Evolutionary conservation across 805 yeast species (phyloP).

Genomic region (Starmerella geochares): DNA sequence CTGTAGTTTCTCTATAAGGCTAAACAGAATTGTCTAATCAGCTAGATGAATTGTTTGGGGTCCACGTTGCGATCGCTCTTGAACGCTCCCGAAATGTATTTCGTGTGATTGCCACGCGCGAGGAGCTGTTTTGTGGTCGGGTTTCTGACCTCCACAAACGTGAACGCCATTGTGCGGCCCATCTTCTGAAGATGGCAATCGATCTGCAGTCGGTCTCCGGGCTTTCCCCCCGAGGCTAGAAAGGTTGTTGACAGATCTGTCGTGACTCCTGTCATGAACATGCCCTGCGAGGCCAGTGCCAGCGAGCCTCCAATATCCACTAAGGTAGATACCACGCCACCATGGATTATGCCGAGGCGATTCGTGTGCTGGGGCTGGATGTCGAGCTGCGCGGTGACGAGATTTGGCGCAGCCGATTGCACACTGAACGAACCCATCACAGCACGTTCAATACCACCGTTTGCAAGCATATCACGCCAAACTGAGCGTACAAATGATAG

Average conservation of each 20-base stretch:
- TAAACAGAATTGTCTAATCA: too few species aligned
- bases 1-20: too few species aligned
- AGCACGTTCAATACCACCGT: constrained; percentile 25
- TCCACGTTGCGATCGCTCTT: constrained; percentile 28
- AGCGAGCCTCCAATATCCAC: constrained; percentile 40
- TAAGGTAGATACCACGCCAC: constrained; percentile 35
- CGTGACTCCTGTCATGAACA: constrained; percentile 37
- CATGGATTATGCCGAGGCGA: constrained; percentile 35
- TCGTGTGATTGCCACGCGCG: constrained; percentile 39
- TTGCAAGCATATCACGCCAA: constrained; percentile 25
- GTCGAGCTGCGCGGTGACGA: constrained; percentile 30
- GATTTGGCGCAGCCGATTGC: constrained; percentile 29
- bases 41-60: not conserved
- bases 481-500: constrained; percentile 24
- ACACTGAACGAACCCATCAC: constrained; percentile 25
- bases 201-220: constrained; percentile 25
- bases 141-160: constrained; percentile 29
- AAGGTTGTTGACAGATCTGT: constrained; percentile 36
- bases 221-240: constrained; percentile 33
- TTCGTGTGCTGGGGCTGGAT: constrained; percentile 34
- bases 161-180: constrained; percentile 37
- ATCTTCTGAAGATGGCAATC: constrained; percentile 31
- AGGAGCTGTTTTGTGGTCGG: constrained; percentile 24
- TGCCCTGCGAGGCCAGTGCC: constrained; percentile 36
- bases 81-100: constrained; percentile 33